phyloP scores from a whole-genome alignment of 2,329 filamentous ascomycete species.

The Beauveria sp. region DNA sequence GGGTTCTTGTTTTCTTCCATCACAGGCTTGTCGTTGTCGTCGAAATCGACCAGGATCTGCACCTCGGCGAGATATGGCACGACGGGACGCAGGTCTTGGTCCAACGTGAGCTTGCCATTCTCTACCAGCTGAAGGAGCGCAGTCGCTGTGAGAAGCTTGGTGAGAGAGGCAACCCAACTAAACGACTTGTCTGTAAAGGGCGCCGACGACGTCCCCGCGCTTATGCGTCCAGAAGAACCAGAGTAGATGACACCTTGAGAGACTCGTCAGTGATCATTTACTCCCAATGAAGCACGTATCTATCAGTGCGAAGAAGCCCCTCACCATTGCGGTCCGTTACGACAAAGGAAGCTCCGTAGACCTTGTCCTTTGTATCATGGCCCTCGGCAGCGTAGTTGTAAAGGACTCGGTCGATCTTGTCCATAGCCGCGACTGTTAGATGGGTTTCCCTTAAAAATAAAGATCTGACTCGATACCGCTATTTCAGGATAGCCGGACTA shows the following conservation, averaged over 20 bases:
- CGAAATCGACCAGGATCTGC: slow-evolving; percentile 21
- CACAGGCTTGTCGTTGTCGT: slow-evolving; percentile 19
- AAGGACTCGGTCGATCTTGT: slow-evolving; percentile 20
- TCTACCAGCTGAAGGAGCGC: slow-evolving; percentile 26
- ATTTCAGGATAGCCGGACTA: not conserved
- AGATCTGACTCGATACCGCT: not conserved
- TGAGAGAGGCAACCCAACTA: slow-evolving; percentile 26
- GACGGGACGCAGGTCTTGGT: slow-evolving; percentile 22
- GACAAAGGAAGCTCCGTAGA: slow-evolving; percentile 22
- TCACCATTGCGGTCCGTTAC: slow-evolving; percentile 21
- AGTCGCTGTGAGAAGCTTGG: slow-evolving; percentile 27
- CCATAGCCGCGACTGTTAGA: not conserved
- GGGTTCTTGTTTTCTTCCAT: slow-evolving; percentile 20
- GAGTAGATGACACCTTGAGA: slow-evolving; percentile 21
- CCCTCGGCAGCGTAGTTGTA: slow-evolving; percentile 16
- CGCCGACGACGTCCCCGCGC: slow-evolving; percentile 15
- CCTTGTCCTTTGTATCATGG: slow-evolving; percentile 21
- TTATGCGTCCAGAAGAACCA: slow-evolving; percentile 22
- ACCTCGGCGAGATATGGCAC: slow-evolving; percentile 21
- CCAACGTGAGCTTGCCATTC: slow-evolving; percentile 19
- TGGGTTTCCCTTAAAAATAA: not conserved
- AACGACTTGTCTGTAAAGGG: slow-evolving; percentile 22
- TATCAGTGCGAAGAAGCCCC: not conserved
- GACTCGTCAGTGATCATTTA: not conserved
- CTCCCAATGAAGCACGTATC: not conserved